Evolutionary conservation across 1,284 basidiomycete species (phyloP), one percentile per base, ranked within the genome.

Genomic region (Neonothopanus nambi): DNA sequence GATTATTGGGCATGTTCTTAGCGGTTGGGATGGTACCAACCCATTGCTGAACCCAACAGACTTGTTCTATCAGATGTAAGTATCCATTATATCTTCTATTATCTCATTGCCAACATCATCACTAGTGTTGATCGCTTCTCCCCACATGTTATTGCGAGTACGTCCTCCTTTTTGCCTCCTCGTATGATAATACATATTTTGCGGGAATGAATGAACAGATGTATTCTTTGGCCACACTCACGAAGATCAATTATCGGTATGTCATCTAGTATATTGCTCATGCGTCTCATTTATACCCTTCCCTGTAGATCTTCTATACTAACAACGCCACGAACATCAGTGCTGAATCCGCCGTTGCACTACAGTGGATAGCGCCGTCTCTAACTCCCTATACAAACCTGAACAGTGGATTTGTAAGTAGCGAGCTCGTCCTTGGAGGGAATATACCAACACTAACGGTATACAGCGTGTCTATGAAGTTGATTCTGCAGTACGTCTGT

Each of bases 201-300:
- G n/a, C n/a, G n/a, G n/a, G n/a, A 17, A 28, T 59, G 8, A 55
- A 36, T 28, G 38, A 33, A 20, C 52, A 87, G 85, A 80, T 58
- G 82, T 91, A 41, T 91, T 92, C 73, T 91, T 79, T 62, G 90
- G 90, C 1, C 91, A 93, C 65, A 87, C 87, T 1, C 90, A 93
- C 58, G 89, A 93, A 65, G 91, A 93, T 65, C 80, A 90, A 67
- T 66, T 89, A 51, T 83, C 81, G 18, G 85, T 85, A 57, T 44
- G 79, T 69, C n/a, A 37, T 12, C 24, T 20, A 17, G 2, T 36
- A 20, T 33, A 8, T 38, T 33, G 3, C 13, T 38, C 4, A n/a
- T 20, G 17, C 23, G 20, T 39, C 9, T 3, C 8, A 9, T 33
- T 18, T 15, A 20, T 9, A 24, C 13, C n/a, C 8, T n/a, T 30